Evolutionary conservation across 306 rosid species (phyloP).

Genomic region (Neltuma alba): DNA sequence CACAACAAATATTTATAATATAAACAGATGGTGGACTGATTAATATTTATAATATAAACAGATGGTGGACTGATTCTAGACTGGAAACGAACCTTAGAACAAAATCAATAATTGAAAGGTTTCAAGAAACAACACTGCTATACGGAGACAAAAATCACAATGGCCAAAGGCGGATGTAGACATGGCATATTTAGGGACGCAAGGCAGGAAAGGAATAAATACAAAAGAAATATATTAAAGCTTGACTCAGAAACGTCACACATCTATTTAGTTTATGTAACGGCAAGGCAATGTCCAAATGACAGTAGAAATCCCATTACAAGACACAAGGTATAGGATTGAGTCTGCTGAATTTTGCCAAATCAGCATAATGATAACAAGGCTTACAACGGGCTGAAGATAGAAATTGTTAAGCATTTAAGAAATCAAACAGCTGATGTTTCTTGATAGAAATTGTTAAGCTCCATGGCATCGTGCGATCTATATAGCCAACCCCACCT

Average conservation of each 20-base stretch:
- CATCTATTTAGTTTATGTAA: background rate
- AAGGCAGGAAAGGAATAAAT: background rate
- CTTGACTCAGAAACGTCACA: background rate
- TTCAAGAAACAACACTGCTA: conserved; percentile 8
- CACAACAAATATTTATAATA: background rate
- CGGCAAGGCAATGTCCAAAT: background rate
- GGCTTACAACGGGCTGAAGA: background rate
- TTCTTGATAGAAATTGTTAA: no score
- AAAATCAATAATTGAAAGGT: background rate
- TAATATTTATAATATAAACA: background rate
- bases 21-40: no score
- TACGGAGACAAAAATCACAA: background rate
- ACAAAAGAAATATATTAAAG: background rate
- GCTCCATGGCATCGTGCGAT: no score
- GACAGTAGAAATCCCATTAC: background rate
- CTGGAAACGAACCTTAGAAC: background rate
- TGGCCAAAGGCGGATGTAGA: background rate
- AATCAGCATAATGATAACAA: background rate
- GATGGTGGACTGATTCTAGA: background rate
- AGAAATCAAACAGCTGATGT: no score
- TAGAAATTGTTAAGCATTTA: background rate
- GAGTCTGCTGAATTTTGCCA: conserved; percentile 1
- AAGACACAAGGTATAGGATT: background rate
- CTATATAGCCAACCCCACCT: no score
- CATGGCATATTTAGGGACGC: background rate